Conservation (phyloP, 495 filamentous ascomycete genomes). For the Aspergillus sparsus region DNA sequence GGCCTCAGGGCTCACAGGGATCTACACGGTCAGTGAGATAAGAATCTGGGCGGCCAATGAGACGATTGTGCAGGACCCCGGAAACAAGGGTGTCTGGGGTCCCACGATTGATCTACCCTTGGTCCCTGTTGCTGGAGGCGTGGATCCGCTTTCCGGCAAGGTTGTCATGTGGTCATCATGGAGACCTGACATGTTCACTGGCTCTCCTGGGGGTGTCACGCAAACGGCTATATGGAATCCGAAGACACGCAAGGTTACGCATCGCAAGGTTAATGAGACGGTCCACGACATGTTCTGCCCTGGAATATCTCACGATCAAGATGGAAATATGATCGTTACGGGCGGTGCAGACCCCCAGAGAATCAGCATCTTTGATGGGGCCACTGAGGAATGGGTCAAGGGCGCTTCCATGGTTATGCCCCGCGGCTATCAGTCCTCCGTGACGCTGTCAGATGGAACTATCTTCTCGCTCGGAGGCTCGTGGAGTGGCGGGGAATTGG, state of each 20-base stretch:
- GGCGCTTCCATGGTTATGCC: conserved; percentile 45
- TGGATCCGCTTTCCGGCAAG: conserved; percentile 36
- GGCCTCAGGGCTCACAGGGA: not conserved
- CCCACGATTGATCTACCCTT: conserved; percentile 54
- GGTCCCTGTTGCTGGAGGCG: conserved; percentile 46
- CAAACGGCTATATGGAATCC: conserved; percentile 46
- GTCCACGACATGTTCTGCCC: conserved; percentile 66
- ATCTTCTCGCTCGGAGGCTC: conserved; percentile 64
- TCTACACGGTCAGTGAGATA: not conserved
- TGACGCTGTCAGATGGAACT: conserved; percentile 53
- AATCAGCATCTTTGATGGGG: conserved; percentile 48
- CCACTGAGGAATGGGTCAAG: conserved; percentile 28
- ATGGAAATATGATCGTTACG: conserved; percentile 55
- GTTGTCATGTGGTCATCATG: conserved; percentile 50
- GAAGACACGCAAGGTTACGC: conserved; percentile 32
- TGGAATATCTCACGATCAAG: conserved; percentile 52
- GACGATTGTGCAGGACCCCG: not conserved
- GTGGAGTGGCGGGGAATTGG: conserved; percentile 46
- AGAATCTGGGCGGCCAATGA: not conserved
- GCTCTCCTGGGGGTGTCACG: conserved; percentile 38
- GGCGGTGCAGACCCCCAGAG: conserved; percentile 48
- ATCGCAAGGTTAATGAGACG: conserved; percentile 48
- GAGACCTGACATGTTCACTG: conserved; percentile 31
- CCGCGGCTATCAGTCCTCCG: conserved; percentile 59
- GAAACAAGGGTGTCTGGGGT: conserved; percentile 43